Percentiles rank a stretch among this genome's conserved stretches.
phyloP scores from a whole-genome alignment of 306 rosid genomes.

The Alnus rubra region DNA sequence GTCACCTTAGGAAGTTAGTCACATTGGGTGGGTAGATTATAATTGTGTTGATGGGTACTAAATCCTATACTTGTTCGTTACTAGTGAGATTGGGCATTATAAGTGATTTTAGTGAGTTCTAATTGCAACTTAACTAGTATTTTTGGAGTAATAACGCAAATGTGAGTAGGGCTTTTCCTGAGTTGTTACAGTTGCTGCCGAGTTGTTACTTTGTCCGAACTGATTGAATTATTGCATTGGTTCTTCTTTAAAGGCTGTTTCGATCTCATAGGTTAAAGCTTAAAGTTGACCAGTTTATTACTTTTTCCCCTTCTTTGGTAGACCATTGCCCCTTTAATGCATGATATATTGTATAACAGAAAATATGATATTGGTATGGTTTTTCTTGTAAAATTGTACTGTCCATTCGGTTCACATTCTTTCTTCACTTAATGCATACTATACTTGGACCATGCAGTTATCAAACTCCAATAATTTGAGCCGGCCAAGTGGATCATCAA shows the following conservation, averaged over 20 bases:
- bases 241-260: background rate
- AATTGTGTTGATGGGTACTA: too few relatives aligned
- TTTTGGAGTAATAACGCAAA: too few relatives aligned
- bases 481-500: conserved; percentile 80
- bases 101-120: too few relatives aligned
- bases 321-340: too few relatives aligned
- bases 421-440: background rate
- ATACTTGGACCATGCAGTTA: conserved; percentile 46
- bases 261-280: background rate
- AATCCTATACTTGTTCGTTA: too few relatives aligned
- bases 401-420: background rate
- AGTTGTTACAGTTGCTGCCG: too few relatives aligned
- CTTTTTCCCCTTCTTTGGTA: background rate
- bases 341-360: background rate
- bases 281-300: background rate
- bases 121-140: too few relatives aligned
- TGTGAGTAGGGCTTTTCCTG: too few relatives aligned
- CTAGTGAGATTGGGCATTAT: too few relatives aligned
- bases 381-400: background rate
- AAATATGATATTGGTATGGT: background rate
- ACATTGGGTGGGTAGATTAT: too few relatives aligned
- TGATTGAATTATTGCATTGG: background rate
- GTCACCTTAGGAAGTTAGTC: too few relatives aligned
- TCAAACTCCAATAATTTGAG: conserved; percentile 56
- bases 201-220: background rate